Base-by-base conservation (phyloP, 306 rosid species). In the Inga leiocalycina region DNA sequence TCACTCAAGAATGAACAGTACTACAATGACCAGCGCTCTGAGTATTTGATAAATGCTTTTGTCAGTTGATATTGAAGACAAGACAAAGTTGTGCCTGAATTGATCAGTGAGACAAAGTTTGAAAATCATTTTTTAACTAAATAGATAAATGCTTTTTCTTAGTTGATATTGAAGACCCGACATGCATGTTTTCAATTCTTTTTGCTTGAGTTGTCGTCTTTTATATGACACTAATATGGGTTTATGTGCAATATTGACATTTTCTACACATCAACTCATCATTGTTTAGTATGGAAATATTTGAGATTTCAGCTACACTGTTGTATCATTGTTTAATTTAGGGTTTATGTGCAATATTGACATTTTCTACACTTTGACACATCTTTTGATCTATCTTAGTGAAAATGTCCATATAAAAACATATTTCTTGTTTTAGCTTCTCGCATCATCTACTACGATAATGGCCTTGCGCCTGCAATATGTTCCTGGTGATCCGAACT, bases 401-500 rank as follows among this genome's bases (percentile, higher is more conserved):
- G 37, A 46, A 75, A 59, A 17, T 84, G 72, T 79, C 41, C 71
- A 48, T 86, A 68, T 82, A 66, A 87, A 83, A 81, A 61, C 71
- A 24, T 83, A 75, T 89, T 89, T 82, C 45, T 84, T 87, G 59
- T 81, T 88, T 77, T 83, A 97, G 99, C 97, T 89, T 76, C 85
- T 94, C 83, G 92, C 92, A 81, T 82, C 92, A 9, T 89, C 99
- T 75, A 88, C 91, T 70, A 88, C 83, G 4, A 86, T 83, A 68
- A 89, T 88, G 91, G 94, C 95, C 44, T 84, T 94, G 88, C 89
- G 68, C 37, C 84, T 97, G 74, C 97, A 90, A 76, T 94, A 89
- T 83, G 87, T 94, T 80, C 79, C 86, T n/a, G 88, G 81, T 19
- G 97, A 92, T 69, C 97, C 94, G 82, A 97, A 92, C 87, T 94